Conservation (phyloP, 768 basidiomycete species). For the Mycena polygramma region DNA sequence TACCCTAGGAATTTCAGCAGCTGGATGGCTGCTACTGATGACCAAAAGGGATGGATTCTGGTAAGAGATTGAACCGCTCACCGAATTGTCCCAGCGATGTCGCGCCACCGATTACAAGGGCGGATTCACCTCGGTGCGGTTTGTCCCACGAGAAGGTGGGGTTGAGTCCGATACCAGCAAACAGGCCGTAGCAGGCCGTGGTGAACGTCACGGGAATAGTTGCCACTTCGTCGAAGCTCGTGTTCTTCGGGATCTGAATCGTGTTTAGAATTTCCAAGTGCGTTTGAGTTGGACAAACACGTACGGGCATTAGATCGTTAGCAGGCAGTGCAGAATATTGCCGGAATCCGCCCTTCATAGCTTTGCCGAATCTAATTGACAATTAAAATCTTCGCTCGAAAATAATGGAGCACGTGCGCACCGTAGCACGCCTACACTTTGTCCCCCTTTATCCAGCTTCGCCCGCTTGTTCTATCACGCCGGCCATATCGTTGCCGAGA, state of each 20-base stretch:
- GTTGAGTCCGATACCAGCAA: slow-evolving; percentile 22
- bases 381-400: background rate
- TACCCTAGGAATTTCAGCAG: slow-evolving; percentile 56
- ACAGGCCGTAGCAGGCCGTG: slow-evolving; percentile 29
- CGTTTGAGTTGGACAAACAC: background rate
- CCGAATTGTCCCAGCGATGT: slow-evolving; percentile 30
- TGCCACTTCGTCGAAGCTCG: slow-evolving; percentile 29
- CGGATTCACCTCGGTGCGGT: slow-evolving; percentile 23
- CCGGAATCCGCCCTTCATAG: slow-evolving; percentile 15
- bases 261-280: background rate
- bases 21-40: slow-evolving; percentile 45
- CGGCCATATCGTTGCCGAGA: slow-evolving; percentile 53
- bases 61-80: background rate
- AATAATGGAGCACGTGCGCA: too few relatives aligned
- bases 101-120: slow-evolving; percentile 25
- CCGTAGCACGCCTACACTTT: slow-evolving; percentile 34
- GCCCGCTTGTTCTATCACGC: slow-evolving; percentile 48
- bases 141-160: slow-evolving; percentile 33
- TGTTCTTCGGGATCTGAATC: slow-evolving; percentile 23
- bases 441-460: slow-evolving; percentile 48
- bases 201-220: slow-evolving; percentile 15
- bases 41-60: too few relatives aligned
- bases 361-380: slow-evolving; percentile 3
- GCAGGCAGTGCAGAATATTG: background rate
- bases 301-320: background rate